These are phyloP conservation scores for Phytopythium oedochilum DNA, from an alignment of 352 stramenopile genomes.

Conservation along the genomic window DNA sequence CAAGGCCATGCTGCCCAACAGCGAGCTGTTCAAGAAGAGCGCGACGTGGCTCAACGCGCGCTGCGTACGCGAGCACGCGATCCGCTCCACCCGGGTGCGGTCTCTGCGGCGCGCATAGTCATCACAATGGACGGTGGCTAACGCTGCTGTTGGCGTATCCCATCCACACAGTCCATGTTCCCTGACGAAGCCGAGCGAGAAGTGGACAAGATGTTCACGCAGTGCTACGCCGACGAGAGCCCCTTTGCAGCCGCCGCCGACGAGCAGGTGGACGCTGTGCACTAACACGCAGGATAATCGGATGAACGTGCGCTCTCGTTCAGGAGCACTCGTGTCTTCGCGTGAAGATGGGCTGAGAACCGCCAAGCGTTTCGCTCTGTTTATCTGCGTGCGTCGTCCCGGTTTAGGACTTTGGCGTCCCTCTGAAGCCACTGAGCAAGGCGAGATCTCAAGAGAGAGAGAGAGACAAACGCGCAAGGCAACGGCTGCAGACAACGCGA, in stretches of 20 bases:
- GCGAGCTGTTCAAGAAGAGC: conserved; percentile 62
- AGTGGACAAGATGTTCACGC: conserved; percentile 77
- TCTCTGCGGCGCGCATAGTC: no score
- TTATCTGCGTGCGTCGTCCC: no score
- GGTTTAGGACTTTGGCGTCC: no score
- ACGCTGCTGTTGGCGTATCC: conserved; percentile 2
- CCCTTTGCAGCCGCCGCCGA: conserved; percentile 33
- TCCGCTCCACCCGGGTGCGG: conserved; percentile 64
- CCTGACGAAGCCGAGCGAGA: conserved; percentile 48
- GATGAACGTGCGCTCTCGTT: background rate
- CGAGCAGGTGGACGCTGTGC: background rate
- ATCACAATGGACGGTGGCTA: no score
- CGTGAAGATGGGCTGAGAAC: no score
- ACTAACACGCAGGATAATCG: background rate
- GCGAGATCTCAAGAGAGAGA: no score
- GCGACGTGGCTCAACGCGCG: conserved; percentile 52
- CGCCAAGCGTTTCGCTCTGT: no score
- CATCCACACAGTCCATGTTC: conserved; percentile 64
- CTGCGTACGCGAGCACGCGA: conserved; percentile 71
- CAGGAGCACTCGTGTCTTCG: no score
- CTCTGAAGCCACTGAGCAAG: no score
- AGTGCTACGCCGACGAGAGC: conserved; percentile 68
- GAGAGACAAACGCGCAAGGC: no score
- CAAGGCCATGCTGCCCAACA: conserved; percentile 43
- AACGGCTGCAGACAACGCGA: background rate